These are phyloP conservation scores for Neonectria ditissima DNA, from an alignment of 2,329 filamentous ascomycete species.

Conservation along the genomic window DNA sequence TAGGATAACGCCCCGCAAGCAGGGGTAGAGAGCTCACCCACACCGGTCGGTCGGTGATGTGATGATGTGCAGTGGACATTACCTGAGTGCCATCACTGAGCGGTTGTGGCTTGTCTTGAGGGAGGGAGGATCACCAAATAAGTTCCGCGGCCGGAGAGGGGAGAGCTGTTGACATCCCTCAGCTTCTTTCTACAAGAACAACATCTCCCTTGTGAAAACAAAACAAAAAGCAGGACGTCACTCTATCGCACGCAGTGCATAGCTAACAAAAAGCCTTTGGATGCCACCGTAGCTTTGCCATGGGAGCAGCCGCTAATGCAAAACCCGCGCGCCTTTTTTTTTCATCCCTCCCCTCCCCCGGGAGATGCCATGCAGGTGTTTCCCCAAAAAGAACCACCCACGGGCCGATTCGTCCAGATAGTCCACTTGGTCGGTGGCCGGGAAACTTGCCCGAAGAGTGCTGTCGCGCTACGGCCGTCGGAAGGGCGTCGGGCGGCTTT, in stretches of 20 bases:
- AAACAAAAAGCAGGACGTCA: neutral
- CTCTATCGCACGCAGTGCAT: neutral
- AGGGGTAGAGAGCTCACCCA: neutral
- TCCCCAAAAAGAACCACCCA: neutral
- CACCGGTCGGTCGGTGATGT: too few species aligned
- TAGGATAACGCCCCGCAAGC: constrained; percentile 14
- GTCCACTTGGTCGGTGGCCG: neutral
- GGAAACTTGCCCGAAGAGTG: neutral
- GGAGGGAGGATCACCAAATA: too few species aligned
- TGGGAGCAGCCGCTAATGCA: constrained; percentile 35
- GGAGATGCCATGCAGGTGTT: neutral
- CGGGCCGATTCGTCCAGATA: constrained; percentile 2
- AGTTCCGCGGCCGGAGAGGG: neutral
- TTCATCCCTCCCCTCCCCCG: neutral
- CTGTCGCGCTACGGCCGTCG: constrained; percentile 26
- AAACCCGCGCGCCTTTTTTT: neutral
- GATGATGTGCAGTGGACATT: too few species aligned
- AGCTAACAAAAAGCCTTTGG: neutral
- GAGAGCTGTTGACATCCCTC: neutral
- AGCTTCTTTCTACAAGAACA: neutral
- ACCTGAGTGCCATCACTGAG: too few species aligned
- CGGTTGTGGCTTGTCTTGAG: neutral
- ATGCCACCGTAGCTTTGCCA: neutral
- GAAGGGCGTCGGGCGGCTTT: constrained; percentile 37
- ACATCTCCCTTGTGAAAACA: neutral